Evolutionary conservation across 2,329 filamentous ascomycete genomes (phyloP).

Genomic region (Boeremia exigua): DNA sequence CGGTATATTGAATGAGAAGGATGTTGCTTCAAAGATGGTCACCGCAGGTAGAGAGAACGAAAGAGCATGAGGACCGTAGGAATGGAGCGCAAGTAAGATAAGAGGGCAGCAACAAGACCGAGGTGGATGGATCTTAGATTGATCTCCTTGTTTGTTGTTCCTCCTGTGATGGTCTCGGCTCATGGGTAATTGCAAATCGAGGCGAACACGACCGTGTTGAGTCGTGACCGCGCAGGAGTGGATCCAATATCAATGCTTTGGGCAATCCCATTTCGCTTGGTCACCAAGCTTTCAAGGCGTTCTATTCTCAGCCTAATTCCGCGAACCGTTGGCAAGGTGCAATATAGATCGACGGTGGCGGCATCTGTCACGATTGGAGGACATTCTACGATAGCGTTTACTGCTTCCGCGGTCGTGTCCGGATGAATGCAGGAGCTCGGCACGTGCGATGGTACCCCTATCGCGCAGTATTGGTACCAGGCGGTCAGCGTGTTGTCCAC

Average conservation of each 20-base stretch:
- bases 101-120: neutral
- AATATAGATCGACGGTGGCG: constrained; percentile 17
- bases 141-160: constrained; percentile 8
- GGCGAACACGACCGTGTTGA: constrained; percentile 6
- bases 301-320: constrained; percentile 25
- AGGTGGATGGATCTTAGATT: neutral
- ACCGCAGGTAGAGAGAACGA: neutral
- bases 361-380: constrained; percentile 8
- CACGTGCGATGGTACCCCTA: constrained; percentile 6
- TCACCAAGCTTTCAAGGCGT: constrained; percentile 18
- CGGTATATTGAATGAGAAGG: neutral
- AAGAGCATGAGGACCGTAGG: neutral
- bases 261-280: constrained; percentile 24
- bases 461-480: neutral
- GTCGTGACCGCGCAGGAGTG: constrained; percentile 13
- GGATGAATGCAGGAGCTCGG: constrained; percentile 11
- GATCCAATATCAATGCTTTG: constrained; percentile 21
- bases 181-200: constrained; percentile 11
- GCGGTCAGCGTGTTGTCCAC: constrained; percentile 10
- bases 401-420: constrained; percentile 5
- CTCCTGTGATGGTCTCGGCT: constrained; percentile 9
- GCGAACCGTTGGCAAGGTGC: constrained; percentile 18
- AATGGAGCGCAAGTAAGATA: neutral
- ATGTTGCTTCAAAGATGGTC: neutral
- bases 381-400: constrained; percentile 1